Evolutionary conservation across 1,284 basidiomycete genomes (phyloP).

Genomic region (Trametes hirsuta): DNA sequence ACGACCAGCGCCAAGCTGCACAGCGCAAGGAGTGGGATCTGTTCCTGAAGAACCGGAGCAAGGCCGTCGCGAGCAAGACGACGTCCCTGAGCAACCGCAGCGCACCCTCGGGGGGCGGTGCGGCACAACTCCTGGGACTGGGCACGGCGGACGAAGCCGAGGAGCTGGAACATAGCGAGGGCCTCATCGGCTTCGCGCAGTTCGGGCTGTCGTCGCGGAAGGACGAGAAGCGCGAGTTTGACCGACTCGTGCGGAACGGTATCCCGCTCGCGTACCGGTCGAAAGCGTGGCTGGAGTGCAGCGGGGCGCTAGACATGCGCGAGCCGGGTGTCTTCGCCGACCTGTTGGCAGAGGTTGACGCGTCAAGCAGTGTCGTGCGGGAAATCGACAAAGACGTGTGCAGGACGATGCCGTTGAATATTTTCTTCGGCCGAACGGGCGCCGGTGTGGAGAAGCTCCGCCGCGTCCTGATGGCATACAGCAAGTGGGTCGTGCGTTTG

Average conservation of each 20-base stretch:
- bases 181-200: slow-evolving; percentile 87
- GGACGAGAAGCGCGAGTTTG: slow-evolving; percentile 83
- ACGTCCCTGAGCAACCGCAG: slow-evolving; percentile 31
- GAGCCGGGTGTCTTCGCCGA: slow-evolving; percentile 94
- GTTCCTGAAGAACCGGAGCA: slow-evolving; percentile 75
- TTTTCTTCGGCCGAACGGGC: slow-evolving; percentile 96
- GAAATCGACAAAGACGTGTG: slow-evolving; percentile 98
- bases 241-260: slow-evolving; percentile 78
- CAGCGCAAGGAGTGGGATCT: slow-evolving; percentile 87
- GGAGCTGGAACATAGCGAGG: slow-evolving; percentile 73
- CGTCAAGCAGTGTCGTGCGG: slow-evolving; percentile 58
- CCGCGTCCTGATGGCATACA: slow-evolving; percentile 89
- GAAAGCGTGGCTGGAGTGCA: slow-evolving; percentile 92
- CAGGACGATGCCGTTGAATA: slow-evolving; percentile 92
- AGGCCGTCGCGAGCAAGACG: slow-evolving; percentile 45
- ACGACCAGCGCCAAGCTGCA: slow-evolving; percentile 79
- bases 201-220: slow-evolving; percentile 75
- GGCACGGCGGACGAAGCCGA: slow-evolving; percentile 66
- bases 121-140: slow-evolving; percentile 66
- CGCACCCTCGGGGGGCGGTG: slow-evolving; percentile 39
- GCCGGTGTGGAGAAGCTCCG: slow-evolving; percentile 92
- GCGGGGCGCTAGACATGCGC: slow-evolving; percentile 87
- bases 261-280: slow-evolving; percentile 89
- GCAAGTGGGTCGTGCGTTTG: slow-evolving; percentile 60
- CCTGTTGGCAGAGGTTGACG: slow-evolving; percentile 64